Conservation (phyloP, 73 alveolate species). For the Stentor roeselii region DNA sequence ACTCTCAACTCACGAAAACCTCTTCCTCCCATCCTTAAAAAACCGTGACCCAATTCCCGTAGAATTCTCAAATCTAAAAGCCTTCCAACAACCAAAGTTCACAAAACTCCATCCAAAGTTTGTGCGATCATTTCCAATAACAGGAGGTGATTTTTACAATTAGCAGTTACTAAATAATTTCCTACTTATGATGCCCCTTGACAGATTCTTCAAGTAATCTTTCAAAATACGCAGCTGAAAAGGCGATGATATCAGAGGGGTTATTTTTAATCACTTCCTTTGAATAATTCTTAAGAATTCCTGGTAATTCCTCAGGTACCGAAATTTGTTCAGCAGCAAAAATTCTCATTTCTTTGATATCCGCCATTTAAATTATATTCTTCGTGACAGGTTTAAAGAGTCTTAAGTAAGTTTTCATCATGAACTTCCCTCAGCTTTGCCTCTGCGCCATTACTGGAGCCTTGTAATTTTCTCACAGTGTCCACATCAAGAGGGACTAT, state of each 20-base stretch:
- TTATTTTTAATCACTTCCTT: conserved; percentile 84
- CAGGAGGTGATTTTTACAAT: not conserved
- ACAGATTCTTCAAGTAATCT: conserved; percentile 31
- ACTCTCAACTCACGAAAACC: not conserved
- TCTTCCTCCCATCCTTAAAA: not conserved
- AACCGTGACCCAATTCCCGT: not conserved
- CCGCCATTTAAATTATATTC: too few species aligned
- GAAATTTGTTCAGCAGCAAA: conserved; percentile 88
- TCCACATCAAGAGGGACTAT: conserved; percentile 56
- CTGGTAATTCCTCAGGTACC: conserved; percentile 81
- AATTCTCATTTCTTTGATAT: conserved; percentile 69
- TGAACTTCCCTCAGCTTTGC: conserved; percentile 62
- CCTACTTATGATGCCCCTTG: conserved; percentile 1
- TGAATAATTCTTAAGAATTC: conserved; percentile 75
- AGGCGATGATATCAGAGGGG: conserved; percentile 73
- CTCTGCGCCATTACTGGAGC: conserved; percentile 62
- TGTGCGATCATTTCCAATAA: not conserved
- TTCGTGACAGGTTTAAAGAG: too few species aligned
- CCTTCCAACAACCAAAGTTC: not conserved
- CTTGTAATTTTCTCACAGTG: conserved; percentile 55
- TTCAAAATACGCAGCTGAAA: conserved; percentile 83
- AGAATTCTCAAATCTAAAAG: not conserved
- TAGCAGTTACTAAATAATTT: too few species aligned
- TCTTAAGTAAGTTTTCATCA: conserved; percentile 37
- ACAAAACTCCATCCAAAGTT: not conserved